phyloP scores from a whole-genome alignment of 2,329 filamentous ascomycete genomes.

The Trichoderma sp. region DNA sequence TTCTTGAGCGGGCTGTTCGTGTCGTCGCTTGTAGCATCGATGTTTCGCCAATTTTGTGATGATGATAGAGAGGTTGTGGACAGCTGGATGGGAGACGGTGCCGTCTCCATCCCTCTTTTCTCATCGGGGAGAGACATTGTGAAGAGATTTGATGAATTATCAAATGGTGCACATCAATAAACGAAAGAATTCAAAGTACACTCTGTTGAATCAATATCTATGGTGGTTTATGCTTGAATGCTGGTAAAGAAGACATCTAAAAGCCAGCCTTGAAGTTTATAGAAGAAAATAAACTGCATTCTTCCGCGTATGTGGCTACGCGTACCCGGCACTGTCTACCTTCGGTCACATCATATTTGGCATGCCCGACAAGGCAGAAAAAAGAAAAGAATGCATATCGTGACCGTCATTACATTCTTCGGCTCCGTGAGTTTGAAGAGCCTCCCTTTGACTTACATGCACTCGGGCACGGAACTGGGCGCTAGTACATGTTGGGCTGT shows the following conservation, averaged over 20 bases:
- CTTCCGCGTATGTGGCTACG: neutral
- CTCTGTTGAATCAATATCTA: neutral
- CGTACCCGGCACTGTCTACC: neutral
- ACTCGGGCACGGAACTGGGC: neutral
- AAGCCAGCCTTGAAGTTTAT: neutral
- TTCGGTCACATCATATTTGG: neutral
- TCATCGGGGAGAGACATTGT: conserved; percentile 8
- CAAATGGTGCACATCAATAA: neutral
- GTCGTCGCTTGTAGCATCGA: neutral
- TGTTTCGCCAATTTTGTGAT: neutral
- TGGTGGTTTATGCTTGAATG: neutral
- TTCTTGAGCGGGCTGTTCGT: neutral
- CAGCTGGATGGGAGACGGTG: neutral
- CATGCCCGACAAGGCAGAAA: neutral
- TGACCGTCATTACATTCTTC: neutral
- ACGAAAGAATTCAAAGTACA: neutral
- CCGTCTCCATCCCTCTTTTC: neutral
- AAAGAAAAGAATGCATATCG: neutral
- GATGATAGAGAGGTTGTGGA: neutral
- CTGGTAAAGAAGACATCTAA: neutral
- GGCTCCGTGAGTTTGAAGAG: neutral
- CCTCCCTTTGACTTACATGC: neutral
- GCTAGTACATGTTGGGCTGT: conserved; percentile 15
- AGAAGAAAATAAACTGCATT: neutral
- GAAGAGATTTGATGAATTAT: neutral